Evolutionary conservation across 2,329 filamentous ascomycete species (phyloP).

Genomic region (Fonsecaea pedrosoi): DNA sequence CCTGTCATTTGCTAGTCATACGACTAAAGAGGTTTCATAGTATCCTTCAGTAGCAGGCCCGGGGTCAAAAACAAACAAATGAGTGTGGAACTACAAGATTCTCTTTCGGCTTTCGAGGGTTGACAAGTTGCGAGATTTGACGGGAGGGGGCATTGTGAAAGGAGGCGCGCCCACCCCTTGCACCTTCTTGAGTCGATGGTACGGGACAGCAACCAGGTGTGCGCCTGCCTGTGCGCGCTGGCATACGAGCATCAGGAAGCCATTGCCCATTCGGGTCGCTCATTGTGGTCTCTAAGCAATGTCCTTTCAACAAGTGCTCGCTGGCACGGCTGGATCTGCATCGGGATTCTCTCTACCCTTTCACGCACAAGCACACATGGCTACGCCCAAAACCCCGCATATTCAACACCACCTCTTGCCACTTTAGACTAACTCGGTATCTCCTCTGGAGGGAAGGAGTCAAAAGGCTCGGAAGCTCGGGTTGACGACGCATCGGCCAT

Average conservation of each 20-base stretch:
- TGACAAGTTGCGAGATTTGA: background rate
- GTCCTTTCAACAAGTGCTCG: background rate
- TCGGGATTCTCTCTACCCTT: background rate
- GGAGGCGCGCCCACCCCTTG: background rate
- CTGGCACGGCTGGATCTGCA: background rate
- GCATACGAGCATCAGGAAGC: background rate
- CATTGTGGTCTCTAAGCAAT: background rate
- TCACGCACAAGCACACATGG: background rate
- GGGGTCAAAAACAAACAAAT: constrained; percentile 6
- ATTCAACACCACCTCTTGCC: constrained; percentile 2
- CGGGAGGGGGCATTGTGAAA: background rate
- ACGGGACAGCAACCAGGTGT: background rate
- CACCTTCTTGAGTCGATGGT: background rate
- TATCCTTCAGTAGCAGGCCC: constrained; percentile 6
- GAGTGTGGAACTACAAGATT: background rate
- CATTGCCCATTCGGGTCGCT: background rate
- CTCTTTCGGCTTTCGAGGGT: background rate
- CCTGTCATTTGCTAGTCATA: constrained; percentile 15
- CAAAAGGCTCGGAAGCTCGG: background rate
- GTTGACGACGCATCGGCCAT: background rate
- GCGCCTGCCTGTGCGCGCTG: background rate
- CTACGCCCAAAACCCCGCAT: background rate
- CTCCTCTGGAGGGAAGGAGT: background rate
- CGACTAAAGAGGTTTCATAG: constrained; percentile 14
- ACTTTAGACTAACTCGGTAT: background rate